phyloP scores from a whole-genome alignment of 108 stramenopile species.

The Discostella stelligeroides region DNA sequence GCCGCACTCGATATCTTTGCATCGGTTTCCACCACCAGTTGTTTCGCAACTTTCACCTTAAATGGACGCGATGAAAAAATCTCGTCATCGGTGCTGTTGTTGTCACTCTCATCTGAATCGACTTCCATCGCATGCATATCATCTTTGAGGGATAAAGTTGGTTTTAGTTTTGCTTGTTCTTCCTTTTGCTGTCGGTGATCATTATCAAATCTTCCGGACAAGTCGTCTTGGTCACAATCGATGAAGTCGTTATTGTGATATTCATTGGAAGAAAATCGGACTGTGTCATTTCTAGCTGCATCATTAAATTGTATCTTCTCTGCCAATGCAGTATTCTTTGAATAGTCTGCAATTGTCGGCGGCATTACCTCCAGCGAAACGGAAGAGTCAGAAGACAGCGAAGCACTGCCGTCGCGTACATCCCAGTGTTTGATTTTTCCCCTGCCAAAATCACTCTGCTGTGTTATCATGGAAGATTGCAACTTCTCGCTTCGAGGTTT shows the following conservation, averaged over 20 bases:
- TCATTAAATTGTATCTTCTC: neutral
- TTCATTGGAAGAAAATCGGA: slow-evolving; percentile 6
- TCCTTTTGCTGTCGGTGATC: neutral
- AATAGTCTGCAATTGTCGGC: neutral
- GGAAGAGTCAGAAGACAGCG: neutral
- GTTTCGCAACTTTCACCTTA: slow-evolving; percentile 5
- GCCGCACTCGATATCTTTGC: neutral
- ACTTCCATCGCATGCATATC: slow-evolving; percentile 9
- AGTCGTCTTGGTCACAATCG: neutral
- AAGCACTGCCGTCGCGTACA: neutral
- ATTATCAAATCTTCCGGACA: neutral
- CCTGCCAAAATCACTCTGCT: neutral
- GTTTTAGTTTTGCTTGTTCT: neutral
- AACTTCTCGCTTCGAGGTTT: neutral
- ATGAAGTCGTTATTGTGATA: neutral
- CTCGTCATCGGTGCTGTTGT: slow-evolving; percentile 2
- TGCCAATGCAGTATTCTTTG: neutral
- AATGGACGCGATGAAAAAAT: slow-evolving; percentile 29
- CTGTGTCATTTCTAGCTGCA: slow-evolving; percentile 3
- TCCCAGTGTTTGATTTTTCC: neutral
- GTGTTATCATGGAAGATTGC: neutral
- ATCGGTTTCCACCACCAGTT: neutral
- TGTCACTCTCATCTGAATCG: slow-evolving; percentile 16
- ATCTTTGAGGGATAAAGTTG: neutral
- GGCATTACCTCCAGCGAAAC: slow-evolving; percentile 2